Percentiles rank a stretch among this genome's conserved stretches.
These are phyloP conservation scores for Nasturtium officinale DNA, from an alignment of 345 rosid species.

Conservation along the genomic window DNA sequence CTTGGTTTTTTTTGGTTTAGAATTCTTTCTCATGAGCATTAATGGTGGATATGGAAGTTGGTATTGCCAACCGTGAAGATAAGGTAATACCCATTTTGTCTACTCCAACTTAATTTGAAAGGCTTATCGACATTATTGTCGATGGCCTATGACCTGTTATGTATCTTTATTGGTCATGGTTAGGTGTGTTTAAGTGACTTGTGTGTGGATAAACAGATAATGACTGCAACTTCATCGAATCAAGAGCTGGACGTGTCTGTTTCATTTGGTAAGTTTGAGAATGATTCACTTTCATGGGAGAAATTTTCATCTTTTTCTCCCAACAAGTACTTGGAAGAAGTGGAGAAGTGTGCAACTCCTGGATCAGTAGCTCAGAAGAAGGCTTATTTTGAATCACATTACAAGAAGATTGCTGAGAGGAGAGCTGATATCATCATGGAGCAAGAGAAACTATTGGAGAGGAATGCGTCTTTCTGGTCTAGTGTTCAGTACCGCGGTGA, in stretches of 20 bases:
- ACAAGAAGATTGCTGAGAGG: slow-evolving; percentile 81
- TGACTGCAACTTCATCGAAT: slow-evolving; percentile 50
- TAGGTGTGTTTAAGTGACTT: neutral
- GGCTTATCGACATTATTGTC: slow-evolving; percentile 13
- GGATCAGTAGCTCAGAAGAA: slow-evolving; percentile 96
- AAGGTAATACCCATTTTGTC: slow-evolving; percentile 50
- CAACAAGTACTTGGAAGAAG: slow-evolving; percentile 94
- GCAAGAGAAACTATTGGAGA: slow-evolving; percentile 59
- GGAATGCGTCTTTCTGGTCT: slow-evolving; percentile 32
- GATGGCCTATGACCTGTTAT: slow-evolving; percentile 1
- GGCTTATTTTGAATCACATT: slow-evolving; percentile 97
- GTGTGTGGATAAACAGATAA: slow-evolving; percentile 45
- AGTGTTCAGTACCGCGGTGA: neutral
- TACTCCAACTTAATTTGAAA: neutral
- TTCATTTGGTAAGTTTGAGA: slow-evolving; percentile 85
- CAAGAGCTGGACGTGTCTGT: slow-evolving; percentile 68
- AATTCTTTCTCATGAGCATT: slow-evolving; percentile 30
- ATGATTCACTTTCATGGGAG: slow-evolving; percentile 90
- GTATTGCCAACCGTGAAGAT: slow-evolving; percentile 45
- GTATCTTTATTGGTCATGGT: no score
- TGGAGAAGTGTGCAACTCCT: slow-evolving; percentile 86
- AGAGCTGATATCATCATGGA: slow-evolving; percentile 63
- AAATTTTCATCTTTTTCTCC: slow-evolving; percentile 85
- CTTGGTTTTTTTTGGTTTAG: slow-evolving; percentile 38
- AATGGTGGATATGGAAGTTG: slow-evolving; percentile 55